Evolutionary conservation across 805 yeast genomes (phyloP).

Genomic region (Priceomyces melissophilus): DNA sequence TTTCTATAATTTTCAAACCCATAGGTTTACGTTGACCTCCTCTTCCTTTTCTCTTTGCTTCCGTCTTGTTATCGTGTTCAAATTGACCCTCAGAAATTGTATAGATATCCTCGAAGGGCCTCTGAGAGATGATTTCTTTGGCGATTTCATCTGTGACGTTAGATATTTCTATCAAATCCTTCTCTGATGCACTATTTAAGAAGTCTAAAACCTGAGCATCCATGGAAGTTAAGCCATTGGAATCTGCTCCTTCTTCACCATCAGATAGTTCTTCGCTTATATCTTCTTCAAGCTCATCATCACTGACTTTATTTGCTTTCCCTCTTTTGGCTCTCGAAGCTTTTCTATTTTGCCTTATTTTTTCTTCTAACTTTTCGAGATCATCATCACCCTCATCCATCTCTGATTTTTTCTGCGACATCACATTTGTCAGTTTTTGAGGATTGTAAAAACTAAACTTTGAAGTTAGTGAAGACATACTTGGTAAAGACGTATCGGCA

Average conservation of each 20-base stretch:
- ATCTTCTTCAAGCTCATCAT: conserved; percentile 37
- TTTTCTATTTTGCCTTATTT: conserved; percentile 30
- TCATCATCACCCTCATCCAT: conserved; percentile 27
- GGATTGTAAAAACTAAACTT: conserved; percentile 7
- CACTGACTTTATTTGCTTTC: conserved; percentile 13
- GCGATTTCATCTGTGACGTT: conserved; percentile 68
- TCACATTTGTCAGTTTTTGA: conserved; percentile 12
- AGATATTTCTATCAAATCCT: conserved; percentile 79
- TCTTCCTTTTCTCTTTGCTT: conserved; percentile 32
- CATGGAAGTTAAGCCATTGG: conserved; percentile 43
- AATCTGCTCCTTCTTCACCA: conserved; percentile 33
- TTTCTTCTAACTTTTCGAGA: conserved; percentile 38
- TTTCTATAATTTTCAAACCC: conserved; percentile 74
- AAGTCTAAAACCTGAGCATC: conserved; percentile 71
- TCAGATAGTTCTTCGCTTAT: conserved; percentile 49
- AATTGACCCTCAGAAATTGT: conserved; percentile 60
- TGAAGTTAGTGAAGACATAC: conserved; percentile 8
- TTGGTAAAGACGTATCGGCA: conserved; percentile 6
- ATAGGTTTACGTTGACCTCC: conserved; percentile 46
- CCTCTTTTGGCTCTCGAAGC: conserved; percentile 12
- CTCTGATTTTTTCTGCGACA: conserved; percentile 10
- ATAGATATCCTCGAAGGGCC: conserved; percentile 67
- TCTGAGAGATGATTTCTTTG: conserved; percentile 51
- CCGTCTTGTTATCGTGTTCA: conserved; percentile 17
- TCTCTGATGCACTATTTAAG: conserved; percentile 69